phyloP scores from a whole-genome alignment of 2,329 filamentous ascomycete genomes.

The Monosporascus sp. region DNA sequence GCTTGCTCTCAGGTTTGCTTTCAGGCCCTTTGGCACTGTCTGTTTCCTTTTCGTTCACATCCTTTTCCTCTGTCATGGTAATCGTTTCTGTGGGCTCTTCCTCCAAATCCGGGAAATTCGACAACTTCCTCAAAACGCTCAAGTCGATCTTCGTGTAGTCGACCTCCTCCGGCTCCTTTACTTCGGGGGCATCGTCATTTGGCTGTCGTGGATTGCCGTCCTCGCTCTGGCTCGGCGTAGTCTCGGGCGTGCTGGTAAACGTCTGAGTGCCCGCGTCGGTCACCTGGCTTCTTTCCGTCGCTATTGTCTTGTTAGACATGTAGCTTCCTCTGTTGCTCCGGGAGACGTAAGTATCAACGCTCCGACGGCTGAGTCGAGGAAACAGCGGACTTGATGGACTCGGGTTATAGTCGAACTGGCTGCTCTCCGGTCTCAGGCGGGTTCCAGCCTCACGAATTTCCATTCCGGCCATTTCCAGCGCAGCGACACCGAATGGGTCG shows the following conservation, averaged over 20 bases:
- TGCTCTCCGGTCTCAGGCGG: conserved; percentile 65
- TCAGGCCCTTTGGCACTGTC: conserved; percentile 3
- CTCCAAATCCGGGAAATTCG: conserved; percentile 34
- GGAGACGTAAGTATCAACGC: conserved; percentile 57
- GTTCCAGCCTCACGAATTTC: conserved; percentile 89
- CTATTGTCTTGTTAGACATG: conserved; percentile 60
- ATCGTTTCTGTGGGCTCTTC: conserved; percentile 17
- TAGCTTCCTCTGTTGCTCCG: conserved; percentile 68
- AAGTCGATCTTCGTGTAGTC: conserved; percentile 57
- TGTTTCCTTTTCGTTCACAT: conserved; percentile 1
- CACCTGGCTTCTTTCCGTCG: conserved; percentile 58
- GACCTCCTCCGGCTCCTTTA: conserved; percentile 42
- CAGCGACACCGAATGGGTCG: conserved; percentile 86
- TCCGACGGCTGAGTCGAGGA: conserved; percentile 56
- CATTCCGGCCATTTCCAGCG: conserved; percentile 83
- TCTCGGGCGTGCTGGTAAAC: conserved; percentile 47
- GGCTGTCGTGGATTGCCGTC: conserved; percentile 41
- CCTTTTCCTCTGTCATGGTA: conserved; percentile 8
- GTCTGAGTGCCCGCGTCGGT: conserved; percentile 67
- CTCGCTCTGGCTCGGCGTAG: conserved; percentile 51
- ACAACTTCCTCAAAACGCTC: conserved; percentile 42
- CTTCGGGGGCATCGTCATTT: conserved; percentile 35
- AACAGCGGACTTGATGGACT: conserved; percentile 69
- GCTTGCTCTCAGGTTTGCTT: neutral
- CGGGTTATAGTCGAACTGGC: conserved; percentile 77